Conservation (phyloP, 331 rosid species). For the Malus hybrid region DNA sequence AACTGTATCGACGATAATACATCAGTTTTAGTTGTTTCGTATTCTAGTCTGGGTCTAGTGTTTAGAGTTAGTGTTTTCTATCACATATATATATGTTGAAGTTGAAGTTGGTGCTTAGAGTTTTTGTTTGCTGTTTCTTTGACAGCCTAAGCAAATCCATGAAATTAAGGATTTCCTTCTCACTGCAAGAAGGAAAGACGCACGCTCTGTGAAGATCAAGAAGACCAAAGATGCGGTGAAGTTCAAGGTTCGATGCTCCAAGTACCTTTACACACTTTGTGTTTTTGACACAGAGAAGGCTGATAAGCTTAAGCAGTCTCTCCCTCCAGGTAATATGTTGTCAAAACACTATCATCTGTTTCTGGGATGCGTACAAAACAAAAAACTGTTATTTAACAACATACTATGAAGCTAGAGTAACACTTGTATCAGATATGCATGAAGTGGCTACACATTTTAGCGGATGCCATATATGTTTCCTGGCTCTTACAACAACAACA, state of each 20-base stretch:
- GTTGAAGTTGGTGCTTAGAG: neutral
- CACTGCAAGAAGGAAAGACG: neutral
- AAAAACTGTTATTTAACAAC: too few species aligned
- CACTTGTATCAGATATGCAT: too few species aligned
- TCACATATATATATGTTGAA: too few species aligned
- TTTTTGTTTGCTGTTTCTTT: neutral
- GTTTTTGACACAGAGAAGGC: slow-evolving; percentile 58
- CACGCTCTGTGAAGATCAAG: neutral
- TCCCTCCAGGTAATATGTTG: slow-evolving; percentile 24
- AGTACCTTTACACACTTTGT: slow-evolving; percentile 41
- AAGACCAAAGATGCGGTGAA: neutral
- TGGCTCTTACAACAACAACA: too few species aligned
- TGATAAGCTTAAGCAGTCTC: slow-evolving; percentile 66
- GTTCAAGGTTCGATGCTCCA: neutral
- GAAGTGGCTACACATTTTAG: too few species aligned
- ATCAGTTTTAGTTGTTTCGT: neutral
- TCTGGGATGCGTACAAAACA: neutral
- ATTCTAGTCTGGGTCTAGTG: neutral
- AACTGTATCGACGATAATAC: neutral
- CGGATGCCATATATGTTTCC: too few species aligned
- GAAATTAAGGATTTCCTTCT: neutral
- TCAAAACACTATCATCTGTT: neutral
- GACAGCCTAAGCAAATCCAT: neutral
- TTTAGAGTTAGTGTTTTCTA: too few species aligned
- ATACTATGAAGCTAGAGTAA: too few species aligned